Conservation (phyloP, 306 rosid genomes). For the Acacia crassicarpa region DNA sequence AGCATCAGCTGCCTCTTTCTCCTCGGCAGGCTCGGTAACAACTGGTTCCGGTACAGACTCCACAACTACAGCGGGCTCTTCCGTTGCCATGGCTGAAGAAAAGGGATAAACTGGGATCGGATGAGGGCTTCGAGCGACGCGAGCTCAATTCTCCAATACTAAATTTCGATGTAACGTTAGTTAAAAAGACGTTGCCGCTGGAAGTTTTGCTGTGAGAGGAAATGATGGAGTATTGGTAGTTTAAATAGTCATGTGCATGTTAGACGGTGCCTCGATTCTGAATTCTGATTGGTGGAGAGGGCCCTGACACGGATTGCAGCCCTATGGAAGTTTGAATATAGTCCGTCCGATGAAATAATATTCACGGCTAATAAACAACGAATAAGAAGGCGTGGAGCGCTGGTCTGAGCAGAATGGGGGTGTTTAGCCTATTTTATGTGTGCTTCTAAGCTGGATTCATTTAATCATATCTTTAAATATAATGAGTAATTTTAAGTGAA, state of each 20-base stretch:
- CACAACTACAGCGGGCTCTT: constrained; percentile 43
- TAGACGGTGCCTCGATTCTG: constrained; percentile 39
- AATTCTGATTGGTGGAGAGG: constrained; percentile 51
- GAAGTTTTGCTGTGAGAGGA: constrained; percentile 45
- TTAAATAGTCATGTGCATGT: constrained; percentile 65
- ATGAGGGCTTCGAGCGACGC: background rate
- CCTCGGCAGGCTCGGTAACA: constrained; percentile 40
- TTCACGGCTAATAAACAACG: constrained; percentile 49
- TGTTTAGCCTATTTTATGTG: constrained; percentile 43
- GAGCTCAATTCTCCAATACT: constrained; percentile 19
- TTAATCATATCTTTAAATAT: constrained; percentile 30
- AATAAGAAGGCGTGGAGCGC: constrained; percentile 24
- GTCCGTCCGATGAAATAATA: constrained; percentile 49
- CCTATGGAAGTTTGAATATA: constrained; percentile 48
- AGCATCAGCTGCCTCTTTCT: constrained; percentile 31
- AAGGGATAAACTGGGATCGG: background rate
- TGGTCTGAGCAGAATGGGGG: constrained; percentile 9
- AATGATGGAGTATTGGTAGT: constrained; percentile 41
- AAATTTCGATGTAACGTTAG: background rate
- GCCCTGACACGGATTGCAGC: constrained; percentile 58
- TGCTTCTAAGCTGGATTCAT: constrained; percentile 69
- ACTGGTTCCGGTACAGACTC: constrained; percentile 39
- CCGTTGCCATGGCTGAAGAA: constrained; percentile 51
- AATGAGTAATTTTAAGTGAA: background rate
- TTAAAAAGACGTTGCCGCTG: constrained; percentile 24